These are phyloP conservation scores for Marchantia paleacea DNA, from an alignment of 225 moss, liverwort and hornwort genomes.

Conservation along the genomic window DNA sequence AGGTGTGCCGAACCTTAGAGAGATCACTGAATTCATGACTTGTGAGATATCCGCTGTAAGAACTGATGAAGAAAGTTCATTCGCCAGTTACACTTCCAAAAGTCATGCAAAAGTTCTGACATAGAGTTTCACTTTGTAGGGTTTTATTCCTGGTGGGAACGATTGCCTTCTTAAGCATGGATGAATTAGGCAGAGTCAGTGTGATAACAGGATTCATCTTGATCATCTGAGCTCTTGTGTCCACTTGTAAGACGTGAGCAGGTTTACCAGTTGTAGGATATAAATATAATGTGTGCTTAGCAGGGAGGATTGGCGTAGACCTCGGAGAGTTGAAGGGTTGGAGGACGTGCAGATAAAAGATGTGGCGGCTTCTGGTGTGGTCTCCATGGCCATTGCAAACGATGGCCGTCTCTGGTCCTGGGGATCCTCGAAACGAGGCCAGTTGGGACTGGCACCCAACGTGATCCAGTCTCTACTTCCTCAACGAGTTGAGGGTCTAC, in stretches of 20 bases:
- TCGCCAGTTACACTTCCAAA: neutral
- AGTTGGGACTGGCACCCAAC: constrained; percentile 61
- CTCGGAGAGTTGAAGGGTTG: constrained; percentile 64
- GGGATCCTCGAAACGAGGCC: constrained; percentile 90
- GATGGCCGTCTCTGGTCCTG: constrained; percentile 86
- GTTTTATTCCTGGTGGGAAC: neutral
- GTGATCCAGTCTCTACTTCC: constrained; percentile 50
- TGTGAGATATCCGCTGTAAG: neutral
- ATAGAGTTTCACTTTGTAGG: too few relatives aligned
- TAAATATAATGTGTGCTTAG: neutral
- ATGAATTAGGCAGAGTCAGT: neutral
- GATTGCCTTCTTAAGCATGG: neutral
- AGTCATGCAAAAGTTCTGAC: too few relatives aligned
- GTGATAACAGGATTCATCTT: neutral
- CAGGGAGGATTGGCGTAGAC: constrained; percentile 63
- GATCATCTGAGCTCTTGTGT: neutral
- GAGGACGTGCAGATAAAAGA: constrained; percentile 54
- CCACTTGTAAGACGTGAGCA: neutral
- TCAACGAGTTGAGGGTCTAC: constrained; percentile 48
- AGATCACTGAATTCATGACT: neutral
- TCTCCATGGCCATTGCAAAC: constrained; percentile 71
- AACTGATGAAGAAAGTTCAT: neutral
- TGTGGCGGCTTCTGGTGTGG: constrained; percentile 70
- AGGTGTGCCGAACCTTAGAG: constrained; percentile 33
- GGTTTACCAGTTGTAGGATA: neutral